phyloP scores from a whole-genome alignment of 306 rosid species.

The Dalbergia oliveri region DNA sequence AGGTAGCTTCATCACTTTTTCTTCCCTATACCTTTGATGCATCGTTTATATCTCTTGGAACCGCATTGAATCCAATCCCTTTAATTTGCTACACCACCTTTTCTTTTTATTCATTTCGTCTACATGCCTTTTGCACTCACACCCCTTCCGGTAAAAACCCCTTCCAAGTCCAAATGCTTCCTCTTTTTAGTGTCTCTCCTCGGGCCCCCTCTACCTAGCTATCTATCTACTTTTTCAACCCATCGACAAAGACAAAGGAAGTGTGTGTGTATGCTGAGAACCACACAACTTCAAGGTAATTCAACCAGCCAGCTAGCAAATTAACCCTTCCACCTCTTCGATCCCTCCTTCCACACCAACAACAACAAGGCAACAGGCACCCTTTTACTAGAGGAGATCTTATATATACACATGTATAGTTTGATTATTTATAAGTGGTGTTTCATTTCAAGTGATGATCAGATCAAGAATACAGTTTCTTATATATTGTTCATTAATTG shows the following conservation, averaged over 20 bases:
- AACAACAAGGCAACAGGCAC: conserved; percentile 31
- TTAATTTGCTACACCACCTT: conserved; percentile 30
- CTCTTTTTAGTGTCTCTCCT: conserved; percentile 26
- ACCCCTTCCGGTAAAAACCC: conserved; percentile 47
- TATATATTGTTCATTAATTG: not conserved
- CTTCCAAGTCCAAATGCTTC: conserved; percentile 30
- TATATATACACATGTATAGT: not conserved
- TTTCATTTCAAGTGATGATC: conserved; percentile 37
- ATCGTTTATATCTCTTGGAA: conserved; percentile 43
- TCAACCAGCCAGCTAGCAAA: not conserved
- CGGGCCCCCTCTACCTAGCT: conserved; percentile 23
- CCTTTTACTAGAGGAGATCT: conserved; percentile 9
- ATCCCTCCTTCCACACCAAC: not conserved
- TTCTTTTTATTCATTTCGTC: conserved; percentile 43
- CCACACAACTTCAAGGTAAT: conserved; percentile 17
- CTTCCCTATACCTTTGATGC: conserved; percentile 36
- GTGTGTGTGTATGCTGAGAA: not conserved
- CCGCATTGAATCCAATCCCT: conserved; percentile 38
- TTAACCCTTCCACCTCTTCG: not conserved
- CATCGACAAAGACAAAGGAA: not conserved
- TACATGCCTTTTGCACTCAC: conserved; percentile 53
- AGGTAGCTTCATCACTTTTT: conserved; percentile 9
- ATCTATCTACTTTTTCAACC: conserved; percentile 42
- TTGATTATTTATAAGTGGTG: conserved; percentile 19
- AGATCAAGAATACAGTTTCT: conserved; percentile 3